Conservation (phyloP, 176 grass and related monocot species). For the Zea luxurians region DNA sequence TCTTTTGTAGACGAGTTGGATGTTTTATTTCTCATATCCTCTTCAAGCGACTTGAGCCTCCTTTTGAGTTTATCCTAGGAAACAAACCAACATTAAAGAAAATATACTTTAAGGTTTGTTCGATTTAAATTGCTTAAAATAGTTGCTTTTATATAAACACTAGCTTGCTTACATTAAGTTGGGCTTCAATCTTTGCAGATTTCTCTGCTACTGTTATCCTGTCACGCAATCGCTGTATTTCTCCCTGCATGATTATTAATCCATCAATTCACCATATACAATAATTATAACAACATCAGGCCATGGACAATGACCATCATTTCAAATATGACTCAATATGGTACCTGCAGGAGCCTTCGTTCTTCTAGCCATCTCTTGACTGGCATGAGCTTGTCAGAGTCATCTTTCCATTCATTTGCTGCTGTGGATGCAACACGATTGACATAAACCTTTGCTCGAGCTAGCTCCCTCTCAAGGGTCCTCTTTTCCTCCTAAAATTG, state of each 20-base stretch:
- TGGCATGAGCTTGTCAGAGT: slow-evolving; percentile 66
- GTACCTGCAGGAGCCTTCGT: slow-evolving; percentile 76
- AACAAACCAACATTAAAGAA: slow-evolving; percentile 20
- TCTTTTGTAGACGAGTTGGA: slow-evolving; percentile 43
- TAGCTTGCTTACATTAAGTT: slow-evolving; percentile 63
- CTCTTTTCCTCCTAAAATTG: slow-evolving; percentile 78
- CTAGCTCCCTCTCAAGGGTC: slow-evolving; percentile 79
- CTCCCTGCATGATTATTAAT: slow-evolving; percentile 53
- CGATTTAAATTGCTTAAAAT: slow-evolving; percentile 1
- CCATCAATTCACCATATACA: slow-evolving; percentile 7
- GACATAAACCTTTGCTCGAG: slow-evolving; percentile 73
- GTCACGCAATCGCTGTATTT: slow-evolving; percentile 70
- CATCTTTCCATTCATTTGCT: slow-evolving; percentile 82
- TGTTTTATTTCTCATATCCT: slow-evolving; percentile 54
- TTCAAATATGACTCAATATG: not conserved
- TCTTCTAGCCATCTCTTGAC: slow-evolving; percentile 93
- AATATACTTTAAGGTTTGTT: not conserved
- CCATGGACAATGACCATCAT: not conserved
- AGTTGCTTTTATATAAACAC: not conserved
- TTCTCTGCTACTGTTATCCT: slow-evolving; percentile 72
- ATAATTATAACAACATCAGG: not conserved
- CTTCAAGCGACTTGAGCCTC: slow-evolving; percentile 71
- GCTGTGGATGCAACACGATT: slow-evolving; percentile 65
- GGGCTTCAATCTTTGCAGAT: slow-evolving; percentile 70
- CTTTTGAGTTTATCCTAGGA: slow-evolving; percentile 82